Conservation (phyloP, 169 alveolate species). For the Plasmodium gonderi region DNA sequence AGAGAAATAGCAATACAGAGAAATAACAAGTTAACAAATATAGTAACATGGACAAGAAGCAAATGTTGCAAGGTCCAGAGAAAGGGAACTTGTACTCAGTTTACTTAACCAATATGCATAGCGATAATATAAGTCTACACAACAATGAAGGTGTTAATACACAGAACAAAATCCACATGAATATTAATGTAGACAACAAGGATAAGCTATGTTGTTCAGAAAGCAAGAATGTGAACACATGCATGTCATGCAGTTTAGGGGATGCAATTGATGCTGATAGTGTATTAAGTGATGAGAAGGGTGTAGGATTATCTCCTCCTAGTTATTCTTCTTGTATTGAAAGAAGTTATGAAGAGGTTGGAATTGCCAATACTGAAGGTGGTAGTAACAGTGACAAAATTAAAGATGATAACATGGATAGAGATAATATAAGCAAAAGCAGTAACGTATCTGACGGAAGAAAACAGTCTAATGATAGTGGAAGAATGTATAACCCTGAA, state of each 20-base stretch:
- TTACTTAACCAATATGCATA: neutral
- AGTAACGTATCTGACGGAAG: too few relatives aligned
- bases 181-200: neutral
- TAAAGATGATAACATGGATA: neutral
- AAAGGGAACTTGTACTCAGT: slow-evolving; percentile 6
- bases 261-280: neutral
- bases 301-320: neutral
- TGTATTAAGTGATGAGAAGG: neutral
- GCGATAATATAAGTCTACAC: neutral
- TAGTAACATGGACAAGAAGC: slow-evolving; percentile 35
- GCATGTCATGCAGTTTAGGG: neutral
- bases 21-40: neutral
- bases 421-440: too few relatives aligned
- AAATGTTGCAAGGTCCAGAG: slow-evolving; percentile 5
- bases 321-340: neutral
- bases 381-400: neutral
- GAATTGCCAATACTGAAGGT: neutral
- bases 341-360: neutral
- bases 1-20: too few relatives aligned
- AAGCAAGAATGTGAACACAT: neutral
- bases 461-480: too few relatives aligned
- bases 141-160: neutral
- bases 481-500: too few relatives aligned
- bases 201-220: neutral
- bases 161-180: neutral